These are phyloP conservation scores for Corymbia citriodora DNA, from an alignment of 441 rosid genomes.

Conservation along the genomic window DNA sequence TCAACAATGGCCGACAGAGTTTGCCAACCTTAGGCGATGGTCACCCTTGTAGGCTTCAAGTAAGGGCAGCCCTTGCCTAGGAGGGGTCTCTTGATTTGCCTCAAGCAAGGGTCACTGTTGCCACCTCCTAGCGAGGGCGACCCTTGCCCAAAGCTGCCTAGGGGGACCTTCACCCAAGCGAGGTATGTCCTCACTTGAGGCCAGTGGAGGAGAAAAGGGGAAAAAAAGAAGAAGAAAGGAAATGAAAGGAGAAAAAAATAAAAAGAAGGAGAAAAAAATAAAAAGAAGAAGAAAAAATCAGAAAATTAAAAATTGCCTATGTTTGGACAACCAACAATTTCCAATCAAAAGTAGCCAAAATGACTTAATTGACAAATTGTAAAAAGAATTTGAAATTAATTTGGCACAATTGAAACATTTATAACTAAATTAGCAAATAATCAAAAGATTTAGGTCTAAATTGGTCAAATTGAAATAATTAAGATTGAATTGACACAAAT, in stretches of 20 bases:
- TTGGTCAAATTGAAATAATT: too few species aligned
- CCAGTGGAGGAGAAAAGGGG: neutral
- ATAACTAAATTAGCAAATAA: neutral
- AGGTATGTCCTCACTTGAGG: neutral
- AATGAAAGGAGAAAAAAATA: neutral
- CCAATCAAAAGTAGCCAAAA: neutral
- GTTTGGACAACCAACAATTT: accelerated
- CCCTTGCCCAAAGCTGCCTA: neutral
- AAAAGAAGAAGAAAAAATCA: too few species aligned
- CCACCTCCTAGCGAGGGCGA: accelerated
- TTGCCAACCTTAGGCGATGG: neutral
- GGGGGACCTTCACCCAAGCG: neutral
- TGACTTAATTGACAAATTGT: neutral
- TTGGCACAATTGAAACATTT: accelerated
- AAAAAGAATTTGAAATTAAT: too few species aligned
- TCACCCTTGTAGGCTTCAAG: neutral
- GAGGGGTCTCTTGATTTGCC: neutral
- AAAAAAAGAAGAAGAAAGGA: too few species aligned
- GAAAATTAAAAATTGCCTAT: neutral
- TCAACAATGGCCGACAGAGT: neutral
- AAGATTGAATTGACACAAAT: neutral
- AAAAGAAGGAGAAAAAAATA: too few species aligned
- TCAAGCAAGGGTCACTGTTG: neutral
- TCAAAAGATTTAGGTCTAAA: neutral
- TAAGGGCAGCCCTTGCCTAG: too few species aligned